A percentile compares a stretch with the other conserved stretches of the same genome.
These are phyloP conservation scores for Scenedesmus sp. DNA, from an alignment of 163 green algal species.

Conservation along the genomic window DNA sequence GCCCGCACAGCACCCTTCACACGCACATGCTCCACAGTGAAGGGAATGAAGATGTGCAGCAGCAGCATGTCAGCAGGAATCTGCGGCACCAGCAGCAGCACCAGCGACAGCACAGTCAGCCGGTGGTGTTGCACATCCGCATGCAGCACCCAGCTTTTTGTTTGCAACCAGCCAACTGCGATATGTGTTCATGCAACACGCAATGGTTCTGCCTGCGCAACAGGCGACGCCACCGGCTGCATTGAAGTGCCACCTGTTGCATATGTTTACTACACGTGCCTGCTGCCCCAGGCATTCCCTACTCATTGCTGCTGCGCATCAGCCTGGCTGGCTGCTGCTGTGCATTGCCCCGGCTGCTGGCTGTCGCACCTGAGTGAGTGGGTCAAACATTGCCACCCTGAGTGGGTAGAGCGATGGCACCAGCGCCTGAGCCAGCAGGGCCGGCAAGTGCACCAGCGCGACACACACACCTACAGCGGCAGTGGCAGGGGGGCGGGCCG, in stretches of 20 bases:
- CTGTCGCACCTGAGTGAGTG: constrained; percentile 57
- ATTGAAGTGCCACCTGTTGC: too few species aligned
- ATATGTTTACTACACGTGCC: not conserved
- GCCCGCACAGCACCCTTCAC: constrained; percentile 51
- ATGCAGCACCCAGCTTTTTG: not conserved
- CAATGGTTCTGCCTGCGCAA: too few species aligned
- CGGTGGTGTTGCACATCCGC: not conserved
- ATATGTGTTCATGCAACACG: too few species aligned
- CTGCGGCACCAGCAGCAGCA: constrained; percentile 20
- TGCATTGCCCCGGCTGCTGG: not conserved
- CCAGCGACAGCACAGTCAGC: not conserved
- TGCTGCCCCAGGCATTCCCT: not conserved
- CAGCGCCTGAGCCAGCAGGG: constrained; percentile 58
- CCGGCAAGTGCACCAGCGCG: constrained; percentile 74
- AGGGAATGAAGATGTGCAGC: constrained; percentile 77
- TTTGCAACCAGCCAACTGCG: too few species aligned
- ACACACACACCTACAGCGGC: constrained; percentile 64
- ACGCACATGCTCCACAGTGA: constrained; percentile 74
- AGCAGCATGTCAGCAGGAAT: constrained; percentile 80
- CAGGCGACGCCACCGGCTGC: too few species aligned
- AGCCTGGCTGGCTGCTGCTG: not conserved
- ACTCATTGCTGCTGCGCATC: not conserved
- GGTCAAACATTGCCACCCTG: constrained; percentile 55
- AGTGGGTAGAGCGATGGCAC: constrained; percentile 69
- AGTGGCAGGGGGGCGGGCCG: not conserved